These are phyloP conservation scores for Yamadazyma sp. DNA, from an alignment of 805 yeast species.

Conservation along the genomic window DNA sequence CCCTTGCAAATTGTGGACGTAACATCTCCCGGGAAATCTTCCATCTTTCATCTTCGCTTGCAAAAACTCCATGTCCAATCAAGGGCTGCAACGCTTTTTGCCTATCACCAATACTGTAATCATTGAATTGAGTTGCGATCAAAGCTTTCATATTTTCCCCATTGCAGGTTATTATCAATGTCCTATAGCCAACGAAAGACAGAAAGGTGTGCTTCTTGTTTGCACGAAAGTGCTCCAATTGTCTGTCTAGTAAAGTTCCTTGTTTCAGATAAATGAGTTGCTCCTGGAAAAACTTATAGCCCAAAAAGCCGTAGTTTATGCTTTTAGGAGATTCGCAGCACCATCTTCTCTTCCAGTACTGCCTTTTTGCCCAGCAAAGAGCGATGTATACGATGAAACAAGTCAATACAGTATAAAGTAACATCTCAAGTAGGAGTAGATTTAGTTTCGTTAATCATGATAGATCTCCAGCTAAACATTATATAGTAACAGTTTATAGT, in stretches of 20 bases:
- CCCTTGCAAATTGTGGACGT: conserved; percentile 41
- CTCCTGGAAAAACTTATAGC: conserved; percentile 4
- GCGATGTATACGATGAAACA: neutral
- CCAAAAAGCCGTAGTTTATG: conserved; percentile 5
- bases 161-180: conserved; percentile 28
- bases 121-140: conserved; percentile 38
- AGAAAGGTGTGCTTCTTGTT: conserved; percentile 6
- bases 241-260: conserved; percentile 10
- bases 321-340: conserved; percentile 7
- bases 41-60: conserved; percentile 40
- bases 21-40: conserved; percentile 37
- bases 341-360: conserved; percentile 8
- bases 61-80: conserved; percentile 40
- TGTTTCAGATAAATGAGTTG: conserved; percentile 1
- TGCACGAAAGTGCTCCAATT: neutral
- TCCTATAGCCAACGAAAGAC: conserved; percentile 8
- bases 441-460: too few species aligned
- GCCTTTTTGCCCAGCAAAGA: neutral
- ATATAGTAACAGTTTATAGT: too few species aligned
- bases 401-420: too few species aligned
- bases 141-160: conserved; percentile 38
- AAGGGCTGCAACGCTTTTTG: conserved; percentile 27
- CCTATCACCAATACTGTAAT: conserved; percentile 33
- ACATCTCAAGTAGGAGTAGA: too few species aligned
- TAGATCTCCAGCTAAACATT: too few species aligned